A percentile compares a stretch with the other conserved stretches of the same genome.
Conservation (phyloP, 345 rosid species). For the Durio zibethinus region DNA sequence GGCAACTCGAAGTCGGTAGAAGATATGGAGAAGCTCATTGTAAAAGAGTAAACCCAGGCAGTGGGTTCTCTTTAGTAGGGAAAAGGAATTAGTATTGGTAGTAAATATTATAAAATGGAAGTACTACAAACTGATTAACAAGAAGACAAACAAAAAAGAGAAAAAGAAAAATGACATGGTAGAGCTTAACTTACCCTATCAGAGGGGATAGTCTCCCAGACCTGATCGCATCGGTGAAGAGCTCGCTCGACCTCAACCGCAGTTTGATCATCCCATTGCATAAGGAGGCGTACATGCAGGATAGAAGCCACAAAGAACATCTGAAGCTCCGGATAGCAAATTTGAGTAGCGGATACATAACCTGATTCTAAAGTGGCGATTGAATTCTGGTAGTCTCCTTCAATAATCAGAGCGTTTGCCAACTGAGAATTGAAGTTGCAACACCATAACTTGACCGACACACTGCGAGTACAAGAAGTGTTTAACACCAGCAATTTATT, state of each 20-base stretch:
- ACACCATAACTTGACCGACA: slow-evolving; percentile 67
- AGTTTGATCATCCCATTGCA: slow-evolving; percentile 80
- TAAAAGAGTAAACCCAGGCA: slow-evolving; percentile 85
- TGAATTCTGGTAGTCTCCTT: slow-evolving; percentile 73
- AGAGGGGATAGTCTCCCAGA: slow-evolving; percentile 67
- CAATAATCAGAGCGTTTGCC: slow-evolving; percentile 75
- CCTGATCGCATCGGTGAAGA: slow-evolving; percentile 58
- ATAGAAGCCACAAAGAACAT: slow-evolving; percentile 89
- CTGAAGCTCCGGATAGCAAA: slow-evolving; percentile 73
- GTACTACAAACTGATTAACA: background rate
- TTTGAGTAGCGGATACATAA: slow-evolving; percentile 51
- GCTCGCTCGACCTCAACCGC: slow-evolving; percentile 65
- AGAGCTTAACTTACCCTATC: slow-evolving; percentile 52
- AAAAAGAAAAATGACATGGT: background rate
- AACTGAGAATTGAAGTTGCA: slow-evolving; percentile 97
- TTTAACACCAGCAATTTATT: background rate
- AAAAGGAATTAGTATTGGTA: slow-evolving; percentile 8
- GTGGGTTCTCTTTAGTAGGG: slow-evolving; percentile 47
- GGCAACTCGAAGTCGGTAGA: slow-evolving; percentile 75
- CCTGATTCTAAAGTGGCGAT: slow-evolving; percentile 70
- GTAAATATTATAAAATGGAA: background rate
- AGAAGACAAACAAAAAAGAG: background rate
- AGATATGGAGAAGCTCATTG: slow-evolving; percentile 83
- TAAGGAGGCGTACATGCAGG: slow-evolving; percentile 77
- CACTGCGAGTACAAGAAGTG: slow-evolving; percentile 20